A percentile compares a stretch with the other conserved stretches of the same genome.
phyloP scores from a whole-genome alignment of 192 early-diverging fungal genomes.

The Coemansia sp. region DNA sequence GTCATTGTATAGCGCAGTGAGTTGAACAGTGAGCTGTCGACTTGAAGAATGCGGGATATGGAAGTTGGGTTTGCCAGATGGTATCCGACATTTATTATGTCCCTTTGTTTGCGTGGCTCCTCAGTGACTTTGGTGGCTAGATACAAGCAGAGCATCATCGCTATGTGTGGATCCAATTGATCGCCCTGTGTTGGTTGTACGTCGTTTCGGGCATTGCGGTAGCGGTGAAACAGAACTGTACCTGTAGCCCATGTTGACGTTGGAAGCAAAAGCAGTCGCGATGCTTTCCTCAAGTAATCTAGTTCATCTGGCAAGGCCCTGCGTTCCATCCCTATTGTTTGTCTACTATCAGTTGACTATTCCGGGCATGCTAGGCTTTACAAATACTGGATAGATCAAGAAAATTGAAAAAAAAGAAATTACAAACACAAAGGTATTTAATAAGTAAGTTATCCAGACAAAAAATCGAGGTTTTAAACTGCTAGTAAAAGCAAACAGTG shows the following conservation, averaged over 20 bases:
- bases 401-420: background rate
- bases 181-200: background rate
- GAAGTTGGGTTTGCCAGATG: constrained; percentile 12
- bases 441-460: too few relatives aligned
- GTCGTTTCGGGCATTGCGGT: constrained; percentile 9
- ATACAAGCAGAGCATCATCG: constrained; percentile 36
- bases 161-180: constrained; percentile 16
- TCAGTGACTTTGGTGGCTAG: constrained; percentile 44
- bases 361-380: background rate
- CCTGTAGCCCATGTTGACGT: constrained; percentile 42
- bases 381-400: background rate
- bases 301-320: constrained; percentile 14
- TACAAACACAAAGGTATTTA: background rate
- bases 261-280: constrained; percentile 25
- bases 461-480: background rate
- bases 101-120: constrained; percentile 37
- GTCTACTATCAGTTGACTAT: background rate
- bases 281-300: constrained; percentile 14
- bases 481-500: constrained; percentile 63
- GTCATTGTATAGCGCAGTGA: constrained; percentile 29
- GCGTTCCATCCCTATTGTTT: constrained; percentile 4
- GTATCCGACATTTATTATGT: constrained; percentile 35
- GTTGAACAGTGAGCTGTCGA: constrained; percentile 5
- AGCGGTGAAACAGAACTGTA: constrained; percentile 30
- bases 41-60: background rate